Evolutionary conservation across 1,284 basidiomycete species (phyloP).

Genomic region (Puccinia triticina): DNA sequence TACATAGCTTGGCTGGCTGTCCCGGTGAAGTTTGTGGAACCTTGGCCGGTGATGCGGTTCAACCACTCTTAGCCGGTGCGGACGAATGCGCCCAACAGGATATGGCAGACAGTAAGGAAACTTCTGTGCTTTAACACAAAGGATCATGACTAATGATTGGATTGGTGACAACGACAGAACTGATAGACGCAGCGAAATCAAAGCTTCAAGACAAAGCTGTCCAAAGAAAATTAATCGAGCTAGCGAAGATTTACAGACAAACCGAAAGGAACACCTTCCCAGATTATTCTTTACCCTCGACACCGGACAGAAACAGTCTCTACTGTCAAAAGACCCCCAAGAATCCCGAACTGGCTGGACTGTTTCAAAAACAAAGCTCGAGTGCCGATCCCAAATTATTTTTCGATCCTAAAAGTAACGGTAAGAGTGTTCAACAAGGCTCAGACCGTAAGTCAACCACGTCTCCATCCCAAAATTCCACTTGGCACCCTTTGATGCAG

Average conservation of each 20-base stretch:
- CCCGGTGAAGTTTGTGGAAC: slow-evolving; percentile 65
- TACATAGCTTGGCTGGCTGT: slow-evolving; percentile 59
- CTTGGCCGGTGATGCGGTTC: slow-evolving; percentile 65
- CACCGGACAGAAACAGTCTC: slow-evolving; percentile 49
- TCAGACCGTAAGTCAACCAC: slow-evolving; percentile 30
- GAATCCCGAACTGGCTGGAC: slow-evolving; percentile 51
- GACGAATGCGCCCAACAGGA: slow-evolving; percentile 69
- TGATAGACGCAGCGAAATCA: slow-evolving; percentile 31
- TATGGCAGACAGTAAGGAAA: slow-evolving; percentile 66
- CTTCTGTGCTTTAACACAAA: neutral
- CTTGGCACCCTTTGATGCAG: neutral
- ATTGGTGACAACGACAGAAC: slow-evolving; percentile 6
- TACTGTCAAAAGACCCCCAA: slow-evolving; percentile 53
- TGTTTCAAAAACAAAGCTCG: slow-evolving; percentile 35
- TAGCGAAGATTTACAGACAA: slow-evolving; percentile 67
- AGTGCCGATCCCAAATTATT: slow-evolving; percentile 41
- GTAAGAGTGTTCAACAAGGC: slow-evolving; percentile 29
- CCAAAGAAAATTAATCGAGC: slow-evolving; percentile 58
- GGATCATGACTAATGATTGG: neutral
- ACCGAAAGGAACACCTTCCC: slow-evolving; percentile 70
- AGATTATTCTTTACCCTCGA: slow-evolving; percentile 64
- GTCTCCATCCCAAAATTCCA: neutral
- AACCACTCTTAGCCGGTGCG: slow-evolving; percentile 67
- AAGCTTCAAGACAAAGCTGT: slow-evolving; percentile 27
- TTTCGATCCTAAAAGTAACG: slow-evolving; percentile 42